phyloP scores from a whole-genome alignment of 2,329 filamentous ascomycete genomes.

The Thielaviopsis euricoi region DNA sequence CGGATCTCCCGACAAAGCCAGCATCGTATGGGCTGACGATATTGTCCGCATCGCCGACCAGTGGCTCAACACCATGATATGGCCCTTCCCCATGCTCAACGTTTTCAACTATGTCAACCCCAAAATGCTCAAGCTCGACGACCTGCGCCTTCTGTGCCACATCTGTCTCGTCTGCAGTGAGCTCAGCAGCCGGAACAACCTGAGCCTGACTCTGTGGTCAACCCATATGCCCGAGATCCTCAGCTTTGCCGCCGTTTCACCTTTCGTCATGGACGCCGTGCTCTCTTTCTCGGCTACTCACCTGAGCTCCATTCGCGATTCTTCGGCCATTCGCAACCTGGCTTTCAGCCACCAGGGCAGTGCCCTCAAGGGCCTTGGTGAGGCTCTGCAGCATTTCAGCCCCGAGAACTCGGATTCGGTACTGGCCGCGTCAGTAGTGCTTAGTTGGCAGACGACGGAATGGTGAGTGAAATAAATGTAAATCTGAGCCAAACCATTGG shows the following conservation, averaged over 20 bases:
- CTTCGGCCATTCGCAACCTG: slow-evolving; percentile 69
- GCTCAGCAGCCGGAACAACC: slow-evolving; percentile 58
- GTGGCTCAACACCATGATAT: slow-evolving; percentile 62
- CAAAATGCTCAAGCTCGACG: slow-evolving; percentile 55
- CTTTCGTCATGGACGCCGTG: slow-evolving; percentile 87
- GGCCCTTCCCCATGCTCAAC: slow-evolving; percentile 69
- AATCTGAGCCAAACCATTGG: neutral
- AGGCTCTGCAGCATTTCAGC: slow-evolving; percentile 73
- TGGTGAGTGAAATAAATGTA: slow-evolving; percentile 44
- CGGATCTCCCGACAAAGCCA: slow-evolving; percentile 43
- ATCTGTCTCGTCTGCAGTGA: slow-evolving; percentile 74
- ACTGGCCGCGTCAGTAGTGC: slow-evolving; percentile 73
- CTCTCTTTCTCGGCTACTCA: slow-evolving; percentile 91
- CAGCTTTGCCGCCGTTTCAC: slow-evolving; percentile 61
- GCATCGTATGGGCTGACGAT: slow-evolving; percentile 72
- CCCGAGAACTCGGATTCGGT: slow-evolving; percentile 79
- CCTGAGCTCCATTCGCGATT: slow-evolving; percentile 76
- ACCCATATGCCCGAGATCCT: slow-evolving; percentile 70
- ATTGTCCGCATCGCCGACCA: slow-evolving; percentile 65
- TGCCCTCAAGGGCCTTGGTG: slow-evolving; percentile 74
- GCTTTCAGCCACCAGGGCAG: slow-evolving; percentile 77
- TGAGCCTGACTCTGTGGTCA: slow-evolving; percentile 82
- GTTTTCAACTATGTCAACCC: slow-evolving; percentile 62
- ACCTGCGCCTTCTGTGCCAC: slow-evolving; percentile 80
- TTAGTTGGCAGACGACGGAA: slow-evolving; percentile 93